Evolutionary conservation across 805 yeast genomes (phyloP).

Genomic region (Hemisphaericaspora nanyangensis): DNA sequence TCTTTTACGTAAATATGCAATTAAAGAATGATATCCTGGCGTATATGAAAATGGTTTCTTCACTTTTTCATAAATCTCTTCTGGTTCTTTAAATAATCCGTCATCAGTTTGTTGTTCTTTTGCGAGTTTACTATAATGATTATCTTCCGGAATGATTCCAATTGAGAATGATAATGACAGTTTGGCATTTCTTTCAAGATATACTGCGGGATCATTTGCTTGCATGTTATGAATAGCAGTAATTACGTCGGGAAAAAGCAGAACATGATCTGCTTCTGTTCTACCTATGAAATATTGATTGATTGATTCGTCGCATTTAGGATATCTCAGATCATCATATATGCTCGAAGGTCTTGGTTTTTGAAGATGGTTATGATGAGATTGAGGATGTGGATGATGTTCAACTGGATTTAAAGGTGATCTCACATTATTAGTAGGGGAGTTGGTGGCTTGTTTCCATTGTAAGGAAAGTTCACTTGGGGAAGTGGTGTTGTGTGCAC

Average conservation of each 20-base stretch:
- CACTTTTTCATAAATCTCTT: constrained; percentile 75
- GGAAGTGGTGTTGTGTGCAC: background rate
- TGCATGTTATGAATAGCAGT: constrained; percentile 40
- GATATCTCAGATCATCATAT: constrained; percentile 21
- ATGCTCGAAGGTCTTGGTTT: constrained; percentile 4
- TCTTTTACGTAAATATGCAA: constrained; percentile 66
- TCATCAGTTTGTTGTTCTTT: constrained; percentile 13
- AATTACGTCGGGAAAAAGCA: constrained; percentile 59
- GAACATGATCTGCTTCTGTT: constrained; percentile 33
- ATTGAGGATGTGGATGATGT: constrained; percentile 2
- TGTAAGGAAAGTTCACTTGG: background rate
- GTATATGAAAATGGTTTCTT: constrained; percentile 81
- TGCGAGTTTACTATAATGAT: constrained; percentile 13
- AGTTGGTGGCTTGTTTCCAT: background rate
- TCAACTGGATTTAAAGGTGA: background rate
- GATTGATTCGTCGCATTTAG: constrained; percentile 53
- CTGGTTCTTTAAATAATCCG: constrained; percentile 51
- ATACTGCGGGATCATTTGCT: constrained; percentile 38
- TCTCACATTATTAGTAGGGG: background rate
- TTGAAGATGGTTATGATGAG: background rate
- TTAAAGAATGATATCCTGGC: constrained; percentile 81
- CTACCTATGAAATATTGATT: constrained; percentile 70
- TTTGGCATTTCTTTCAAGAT: constrained; percentile 32
- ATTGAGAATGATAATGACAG: constrained; percentile 47
- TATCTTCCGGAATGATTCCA: constrained; percentile 40